These are phyloP conservation scores for Lyophyllum semitale DNA, from an alignment of 768 basidiomycete species.

Conservation along the genomic window DNA sequence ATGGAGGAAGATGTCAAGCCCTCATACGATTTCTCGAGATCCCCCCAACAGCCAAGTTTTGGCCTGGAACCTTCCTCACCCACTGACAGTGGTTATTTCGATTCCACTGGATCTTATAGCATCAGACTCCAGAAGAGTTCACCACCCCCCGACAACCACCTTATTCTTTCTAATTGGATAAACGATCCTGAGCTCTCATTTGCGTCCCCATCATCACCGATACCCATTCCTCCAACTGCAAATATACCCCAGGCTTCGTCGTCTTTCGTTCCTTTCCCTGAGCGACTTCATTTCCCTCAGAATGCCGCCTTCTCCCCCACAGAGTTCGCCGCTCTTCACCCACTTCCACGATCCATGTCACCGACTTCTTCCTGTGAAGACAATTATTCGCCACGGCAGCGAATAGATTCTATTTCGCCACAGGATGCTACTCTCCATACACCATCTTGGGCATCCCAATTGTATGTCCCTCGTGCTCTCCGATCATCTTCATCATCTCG, in stretches of 20 bases:
- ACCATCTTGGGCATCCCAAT: conserved; percentile 67
- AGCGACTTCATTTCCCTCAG: conserved; percentile 47
- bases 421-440: conserved; percentile 58
- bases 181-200: conserved; percentile 53
- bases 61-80: conserved; percentile 42
- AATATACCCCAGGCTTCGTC: conserved; percentile 40
- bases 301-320: conserved; percentile 60
- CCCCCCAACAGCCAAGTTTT: conserved; percentile 28
- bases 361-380: conserved; percentile 57
- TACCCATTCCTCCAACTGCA: conserved; percentile 57
- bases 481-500: conserved; percentile 46
- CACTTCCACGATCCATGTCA: conserved; percentile 63
- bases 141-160: conserved; percentile 44
- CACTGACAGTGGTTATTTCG: conserved; percentile 32
- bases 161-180: conserved; percentile 62
- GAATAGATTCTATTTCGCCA: conserved; percentile 60
- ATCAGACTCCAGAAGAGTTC: conserved; percentile 43
- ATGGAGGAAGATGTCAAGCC: conserved; percentile 47
- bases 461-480: conserved; percentile 56
- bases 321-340: conserved; percentile 60
- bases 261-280: conserved; percentile 51
- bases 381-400: conserved; percentile 38
- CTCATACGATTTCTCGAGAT: conserved; percentile 34
- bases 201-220: conserved; percentile 54
- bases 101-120: conserved; percentile 39